Conservation (phyloP, 2,329 filamentous ascomycete species). For the Penicillium sumatraense region DNA sequence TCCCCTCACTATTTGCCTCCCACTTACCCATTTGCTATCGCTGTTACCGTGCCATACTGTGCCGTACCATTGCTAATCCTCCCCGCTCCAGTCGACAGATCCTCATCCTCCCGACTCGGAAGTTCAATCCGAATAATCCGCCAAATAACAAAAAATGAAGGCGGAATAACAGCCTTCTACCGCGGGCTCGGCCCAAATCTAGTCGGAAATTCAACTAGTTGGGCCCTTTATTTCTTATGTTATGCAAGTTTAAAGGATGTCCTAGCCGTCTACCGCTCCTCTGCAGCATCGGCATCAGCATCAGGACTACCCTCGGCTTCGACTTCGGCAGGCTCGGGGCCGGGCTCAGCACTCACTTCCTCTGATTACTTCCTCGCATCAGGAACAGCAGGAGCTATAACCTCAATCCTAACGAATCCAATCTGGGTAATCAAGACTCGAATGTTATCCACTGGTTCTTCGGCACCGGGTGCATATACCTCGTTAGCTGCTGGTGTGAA, state of each 20-base stretch:
- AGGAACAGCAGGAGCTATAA: slow-evolving; percentile 70
- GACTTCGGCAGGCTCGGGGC: too few relatives aligned
- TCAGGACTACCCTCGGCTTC: too few relatives aligned
- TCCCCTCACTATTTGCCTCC: too few relatives aligned
- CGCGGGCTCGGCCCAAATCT: slow-evolving; percentile 89
- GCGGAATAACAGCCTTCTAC: slow-evolving; percentile 73
- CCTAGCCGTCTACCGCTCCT: too few relatives aligned
- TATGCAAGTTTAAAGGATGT: slow-evolving; percentile 64
- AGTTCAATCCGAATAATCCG: slow-evolving; percentile 58
- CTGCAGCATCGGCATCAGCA: too few relatives aligned
- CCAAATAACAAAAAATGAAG: slow-evolving; percentile 59
- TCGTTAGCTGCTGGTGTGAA: slow-evolving; percentile 73
- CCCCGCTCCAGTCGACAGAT: slow-evolving; percentile 53
- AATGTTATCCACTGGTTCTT: slow-evolving; percentile 84
- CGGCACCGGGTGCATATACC: slow-evolving; percentile 76
- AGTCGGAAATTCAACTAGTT: slow-evolving; percentile 85
- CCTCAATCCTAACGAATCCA: slow-evolving; percentile 85
- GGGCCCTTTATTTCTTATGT: slow-evolving; percentile 89
- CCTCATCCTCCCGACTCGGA: slow-evolving; percentile 53
- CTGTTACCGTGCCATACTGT: too few relatives aligned
- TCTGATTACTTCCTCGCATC: slow-evolving; percentile 83
- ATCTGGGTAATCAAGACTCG: slow-evolving; percentile 98
- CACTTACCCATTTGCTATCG: background rate
- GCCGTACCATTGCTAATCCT: too few relatives aligned
- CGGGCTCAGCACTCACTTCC: slow-evolving; percentile 53